These are phyloP conservation scores for Candida anglica DNA, from an alignment of 805 yeast genomes.

Conservation along the genomic window DNA sequence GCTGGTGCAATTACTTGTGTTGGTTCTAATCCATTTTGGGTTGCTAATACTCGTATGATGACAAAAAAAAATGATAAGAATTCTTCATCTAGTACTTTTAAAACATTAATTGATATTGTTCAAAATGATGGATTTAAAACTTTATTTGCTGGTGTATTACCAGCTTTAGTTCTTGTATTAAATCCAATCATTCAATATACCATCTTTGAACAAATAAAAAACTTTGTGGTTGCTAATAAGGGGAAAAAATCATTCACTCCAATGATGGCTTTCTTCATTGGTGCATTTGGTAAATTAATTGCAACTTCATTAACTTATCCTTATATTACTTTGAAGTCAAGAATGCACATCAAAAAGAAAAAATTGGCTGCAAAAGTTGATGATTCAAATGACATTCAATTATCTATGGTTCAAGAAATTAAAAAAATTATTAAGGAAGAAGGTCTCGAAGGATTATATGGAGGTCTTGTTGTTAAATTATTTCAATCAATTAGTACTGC, in stretches of 20 bases:
- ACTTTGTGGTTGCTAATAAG: slow-evolving; percentile 52
- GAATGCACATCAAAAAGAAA: slow-evolving; percentile 70
- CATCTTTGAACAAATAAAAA: slow-evolving; percentile 81
- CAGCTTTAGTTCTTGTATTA: slow-evolving; percentile 79
- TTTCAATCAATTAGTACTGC: slow-evolving; percentile 83
- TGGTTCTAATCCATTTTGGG: slow-evolving; percentile 90
- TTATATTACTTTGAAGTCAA: slow-evolving; percentile 81
- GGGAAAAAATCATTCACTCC: slow-evolving; percentile 55
- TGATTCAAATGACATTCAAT: slow-evolving; percentile 16
- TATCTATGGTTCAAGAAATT: slow-evolving; percentile 48
- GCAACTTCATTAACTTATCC: slow-evolving; percentile 93
- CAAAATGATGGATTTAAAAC: slow-evolving; percentile 68
- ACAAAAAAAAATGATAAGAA: slow-evolving; percentile 37
- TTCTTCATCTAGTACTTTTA: slow-evolving; percentile 40
- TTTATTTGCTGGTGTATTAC: slow-evolving; percentile 80
- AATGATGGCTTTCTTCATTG: slow-evolving; percentile 75
- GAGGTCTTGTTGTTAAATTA: slow-evolving; percentile 76
- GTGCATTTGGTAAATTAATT: slow-evolving; percentile 83
- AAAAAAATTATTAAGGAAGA: slow-evolving; percentile 60
- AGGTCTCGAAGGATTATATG: slow-evolving; percentile 74
- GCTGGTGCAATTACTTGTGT: slow-evolving; percentile 86
- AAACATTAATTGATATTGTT: slow-evolving; percentile 57
- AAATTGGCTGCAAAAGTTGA: slow-evolving; percentile 9
- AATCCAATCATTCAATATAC: slow-evolving; percentile 94
- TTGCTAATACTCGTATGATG: slow-evolving; percentile 86